Percentiles rank a stretch among this genome's conserved stretches.
These are phyloP conservation scores for Xylaria sp. DNA, from an alignment of 2,329 filamentous ascomycete genomes.

Conservation along the genomic window DNA sequence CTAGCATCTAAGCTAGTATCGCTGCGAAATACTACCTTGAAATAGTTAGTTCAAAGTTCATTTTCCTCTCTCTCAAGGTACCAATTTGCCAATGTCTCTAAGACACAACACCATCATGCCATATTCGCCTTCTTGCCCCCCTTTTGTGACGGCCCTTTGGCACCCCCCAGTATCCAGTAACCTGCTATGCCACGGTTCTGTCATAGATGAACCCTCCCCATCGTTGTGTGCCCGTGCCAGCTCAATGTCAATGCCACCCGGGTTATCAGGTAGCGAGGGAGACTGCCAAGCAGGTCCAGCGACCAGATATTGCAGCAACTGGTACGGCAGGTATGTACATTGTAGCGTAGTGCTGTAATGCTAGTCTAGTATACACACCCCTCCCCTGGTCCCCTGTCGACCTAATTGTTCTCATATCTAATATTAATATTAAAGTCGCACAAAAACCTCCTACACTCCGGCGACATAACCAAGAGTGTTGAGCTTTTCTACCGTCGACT, in stretches of 20 bases:
- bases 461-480: slow-evolving; percentile 45
- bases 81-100: slow-evolving; percentile 35
- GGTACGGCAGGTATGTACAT: slow-evolving; percentile 38
- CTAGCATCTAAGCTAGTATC: slow-evolving; percentile 30
- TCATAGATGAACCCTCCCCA: slow-evolving; percentile 41
- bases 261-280: slow-evolving; percentile 44
- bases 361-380: slow-evolving; percentile 38
- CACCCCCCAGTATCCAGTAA: slow-evolving; percentile 27
- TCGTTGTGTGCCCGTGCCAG: slow-evolving; percentile 46
- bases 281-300: slow-evolving; percentile 47
- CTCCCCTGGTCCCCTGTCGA: slow-evolving; percentile 47
- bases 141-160: slow-evolving; percentile 30
- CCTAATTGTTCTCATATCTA: slow-evolving; percentile 49
- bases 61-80: slow-evolving; percentile 29
- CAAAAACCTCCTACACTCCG: slow-evolving; percentile 51
- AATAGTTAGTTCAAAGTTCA: slow-evolving; percentile 31
- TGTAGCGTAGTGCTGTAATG: slow-evolving; percentile 38
- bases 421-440: slow-evolving; percentile 53
- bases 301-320: slow-evolving; percentile 46
- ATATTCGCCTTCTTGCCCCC: slow-evolving; percentile 34
- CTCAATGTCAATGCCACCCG: slow-evolving; percentile 45
- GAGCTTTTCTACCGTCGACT: slow-evolving; percentile 47
- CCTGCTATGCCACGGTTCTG: slow-evolving; percentile 34
- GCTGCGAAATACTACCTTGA: slow-evolving; percentile 26
- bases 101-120: slow-evolving; percentile 37